Evolutionary conservation across 306 rosid genomes (phyloP), one percentile per base, ranked within the genome.

Genomic region (Rosa rugosa): DNA sequence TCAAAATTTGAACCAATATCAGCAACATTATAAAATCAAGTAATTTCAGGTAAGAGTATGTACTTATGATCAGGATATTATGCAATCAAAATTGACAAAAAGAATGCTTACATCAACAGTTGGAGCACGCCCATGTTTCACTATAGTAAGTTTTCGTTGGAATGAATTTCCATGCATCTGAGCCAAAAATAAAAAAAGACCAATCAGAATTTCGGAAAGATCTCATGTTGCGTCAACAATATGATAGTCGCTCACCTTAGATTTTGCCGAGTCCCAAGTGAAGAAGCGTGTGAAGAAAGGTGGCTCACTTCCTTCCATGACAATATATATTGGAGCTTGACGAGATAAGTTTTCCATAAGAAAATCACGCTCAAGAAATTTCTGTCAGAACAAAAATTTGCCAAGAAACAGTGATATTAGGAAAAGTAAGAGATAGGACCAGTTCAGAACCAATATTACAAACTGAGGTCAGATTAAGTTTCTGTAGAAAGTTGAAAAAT

Each of bases 141-240:
- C 73, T 31, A 91, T 83, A 49, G 90, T 75, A 83, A 96, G 97
- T 84, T 90, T 96, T 87, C 97, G 91, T 80, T 96, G 98, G 81
- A 89, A 96, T 36, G 99, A 96, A 84, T 96, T 93, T 73, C 99
- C 99, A 18, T 91, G 90, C 98, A 96, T 96, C 99, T 96, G 84
- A 53, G 64, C 69, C 79, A 18, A 54, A 74, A 11, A 67, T 36
- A 76, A 81, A 87, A 53, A 45, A 27, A 59, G 80, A 75, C 40
- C 59, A 69, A 53, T 79, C 71, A 79, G 69, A 85, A 53, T 67
- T 79, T 72, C 23, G 54, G 42, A 80, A 53, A 80, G 54, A 75
- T 72, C 53, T 53, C 10, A 78, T 57, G 69, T 68, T 62, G 60
- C 36, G 34, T 72, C 69, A 11, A 69, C 34, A 65, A 78, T n/a